These are phyloP conservation scores for Phyllosticta capitalensis DNA, from an alignment of 2,329 filamentous ascomycete species.

Conservation along the genomic window DNA sequence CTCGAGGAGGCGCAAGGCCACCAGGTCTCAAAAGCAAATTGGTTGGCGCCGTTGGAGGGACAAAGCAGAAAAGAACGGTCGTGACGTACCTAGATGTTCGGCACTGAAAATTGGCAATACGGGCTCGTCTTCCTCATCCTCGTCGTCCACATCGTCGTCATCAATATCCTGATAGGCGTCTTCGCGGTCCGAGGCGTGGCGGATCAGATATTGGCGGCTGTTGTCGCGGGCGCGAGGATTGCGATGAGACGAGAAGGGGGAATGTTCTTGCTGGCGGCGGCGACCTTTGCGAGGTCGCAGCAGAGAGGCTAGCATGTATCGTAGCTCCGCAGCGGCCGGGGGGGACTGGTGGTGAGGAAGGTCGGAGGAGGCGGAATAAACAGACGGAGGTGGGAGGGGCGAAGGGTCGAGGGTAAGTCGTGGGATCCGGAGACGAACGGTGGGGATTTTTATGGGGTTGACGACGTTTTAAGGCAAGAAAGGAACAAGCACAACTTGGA, in stretches of 20 bases:
- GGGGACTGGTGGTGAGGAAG: constrained; percentile 7
- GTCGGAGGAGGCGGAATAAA: constrained; percentile 4
- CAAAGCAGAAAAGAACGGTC: too few species aligned
- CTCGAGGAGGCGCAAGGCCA: too few species aligned
- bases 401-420: background rate
- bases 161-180: constrained; percentile 17
- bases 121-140: constrained; percentile 22
- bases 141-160: constrained; percentile 20
- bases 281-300: constrained; percentile 23
- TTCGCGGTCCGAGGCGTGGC: constrained; percentile 16
- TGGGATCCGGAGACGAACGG: background rate
- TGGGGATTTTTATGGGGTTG: too few species aligned
- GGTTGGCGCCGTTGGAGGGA: background rate
- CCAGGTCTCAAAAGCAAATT: too few species aligned
- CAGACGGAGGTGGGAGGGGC: background rate
- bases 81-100: constrained; percentile 25
- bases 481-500: too few species aligned
- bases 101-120: constrained; percentile 31
- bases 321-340: background rate
- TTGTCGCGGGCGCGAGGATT: constrained; percentile 16
- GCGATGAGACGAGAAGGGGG: constrained; percentile 27
- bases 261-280: constrained; percentile 20
- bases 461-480: too few species aligned
- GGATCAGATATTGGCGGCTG: constrained; percentile 17
- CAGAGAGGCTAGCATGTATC: constrained; percentile 30